Evolutionary conservation across 202 grass and related monocot species (phyloP).

Genomic region (Eragrostis tef): DNA sequence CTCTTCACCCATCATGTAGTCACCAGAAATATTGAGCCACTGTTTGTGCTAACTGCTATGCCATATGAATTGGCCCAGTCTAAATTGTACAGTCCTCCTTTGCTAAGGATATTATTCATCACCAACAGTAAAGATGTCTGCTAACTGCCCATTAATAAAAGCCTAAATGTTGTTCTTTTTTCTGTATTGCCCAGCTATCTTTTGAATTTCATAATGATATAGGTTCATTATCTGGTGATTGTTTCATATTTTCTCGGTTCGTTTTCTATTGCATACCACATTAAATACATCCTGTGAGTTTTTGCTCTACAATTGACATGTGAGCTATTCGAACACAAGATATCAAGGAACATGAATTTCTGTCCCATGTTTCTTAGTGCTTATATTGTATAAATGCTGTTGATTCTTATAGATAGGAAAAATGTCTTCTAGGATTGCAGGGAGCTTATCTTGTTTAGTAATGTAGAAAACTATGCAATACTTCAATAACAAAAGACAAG

Average conservation of each 20-base stretch:
- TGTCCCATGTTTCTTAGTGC: not conserved
- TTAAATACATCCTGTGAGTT: not conserved
- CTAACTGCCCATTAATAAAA: not conserved
- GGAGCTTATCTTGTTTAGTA: not conserved
- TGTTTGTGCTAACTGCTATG: no score
- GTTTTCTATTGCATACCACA: not conserved
- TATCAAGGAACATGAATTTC: not conserved
- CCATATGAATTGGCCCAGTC: no score
- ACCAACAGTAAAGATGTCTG: not conserved
- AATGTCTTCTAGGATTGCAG: not conserved
- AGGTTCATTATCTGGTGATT: not conserved
- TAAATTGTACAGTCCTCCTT: not conserved
- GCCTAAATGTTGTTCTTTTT: not conserved
- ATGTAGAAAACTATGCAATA: conserved; percentile 13
- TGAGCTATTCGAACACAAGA: not conserved
- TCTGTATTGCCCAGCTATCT: not conserved
- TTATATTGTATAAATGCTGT: not conserved
- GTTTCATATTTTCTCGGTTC: not conserved
- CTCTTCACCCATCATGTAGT: conserved; percentile 3
- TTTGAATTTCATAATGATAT: conserved; percentile 27
- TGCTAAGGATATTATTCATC: not conserved
- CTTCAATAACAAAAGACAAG: conserved; percentile 35
- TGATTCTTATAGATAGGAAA: not conserved
- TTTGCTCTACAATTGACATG: not conserved
- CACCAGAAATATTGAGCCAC: conserved; percentile 34